Conservation (phyloP, 768 basidiomycete species). For the Amanita inopinata region DNA sequence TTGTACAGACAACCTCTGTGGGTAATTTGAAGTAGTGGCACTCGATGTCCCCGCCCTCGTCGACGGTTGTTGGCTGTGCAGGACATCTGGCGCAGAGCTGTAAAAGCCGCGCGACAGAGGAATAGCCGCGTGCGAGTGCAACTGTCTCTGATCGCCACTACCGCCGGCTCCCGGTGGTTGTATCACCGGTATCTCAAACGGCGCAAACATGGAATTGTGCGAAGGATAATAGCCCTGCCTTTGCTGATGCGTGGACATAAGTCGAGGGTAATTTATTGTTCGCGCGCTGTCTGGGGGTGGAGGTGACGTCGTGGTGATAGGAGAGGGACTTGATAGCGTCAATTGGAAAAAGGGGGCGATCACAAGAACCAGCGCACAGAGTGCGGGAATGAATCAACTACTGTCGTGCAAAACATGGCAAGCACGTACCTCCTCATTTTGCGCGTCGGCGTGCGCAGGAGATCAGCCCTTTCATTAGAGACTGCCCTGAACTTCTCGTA, state of each 20-base stretch:
- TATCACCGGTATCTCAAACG: conserved; percentile 20
- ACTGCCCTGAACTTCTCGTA: conserved; percentile 15
- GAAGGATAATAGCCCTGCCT: conserved; percentile 73
- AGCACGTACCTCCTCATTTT: conserved; percentile 16
- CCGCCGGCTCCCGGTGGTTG: not conserved
- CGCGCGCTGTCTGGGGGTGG: conserved; percentile 43
- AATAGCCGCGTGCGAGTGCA: not conserved
- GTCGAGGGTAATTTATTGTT: conserved; percentile 49
- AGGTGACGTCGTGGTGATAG: conserved; percentile 65
- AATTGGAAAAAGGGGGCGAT: no score
- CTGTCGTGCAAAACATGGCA: no score
- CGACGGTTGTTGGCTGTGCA: not conserved
- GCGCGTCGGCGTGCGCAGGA: conserved; percentile 18
- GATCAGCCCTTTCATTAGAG: conserved; percentile 10
- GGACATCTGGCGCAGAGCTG: not conserved
- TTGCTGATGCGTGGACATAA: conserved; percentile 76
- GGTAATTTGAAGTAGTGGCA: no score
- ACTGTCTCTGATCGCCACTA: conserved; percentile 1
- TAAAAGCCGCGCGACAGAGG: not conserved
- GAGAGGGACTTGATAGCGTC: no score
- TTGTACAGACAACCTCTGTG: not conserved
- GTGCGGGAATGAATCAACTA: conserved; percentile 6
- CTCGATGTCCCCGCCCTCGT: no score
- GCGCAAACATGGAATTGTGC: conserved; percentile 62
- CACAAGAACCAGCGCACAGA: no score